Base-by-base conservation (phyloP, 2,329 filamentous ascomycete species). In the Thelonectria blattea region DNA sequence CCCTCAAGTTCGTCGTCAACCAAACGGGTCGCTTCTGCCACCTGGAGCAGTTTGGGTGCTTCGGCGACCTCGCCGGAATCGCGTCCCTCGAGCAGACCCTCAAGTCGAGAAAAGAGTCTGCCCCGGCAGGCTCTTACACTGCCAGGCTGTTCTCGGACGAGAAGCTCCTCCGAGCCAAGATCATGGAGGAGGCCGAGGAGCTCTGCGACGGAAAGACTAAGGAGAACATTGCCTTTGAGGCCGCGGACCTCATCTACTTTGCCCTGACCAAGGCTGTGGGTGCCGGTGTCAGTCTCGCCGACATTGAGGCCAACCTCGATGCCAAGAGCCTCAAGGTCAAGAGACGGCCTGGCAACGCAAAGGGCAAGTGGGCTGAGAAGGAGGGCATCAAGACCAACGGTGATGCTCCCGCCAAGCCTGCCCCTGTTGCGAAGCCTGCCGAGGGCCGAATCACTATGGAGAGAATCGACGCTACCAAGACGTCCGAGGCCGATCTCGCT, bases 141-240 rank as follows among this genome's bases (percentile, higher is more conserved):
- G 92, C 93, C 17, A 85, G 94, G 34, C 81, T 99, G 1, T 99
- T 98, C 81, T 93, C 90, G 17, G 95, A 99, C 65, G 87, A 92
- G 68, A 93, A 96, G 75, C 84, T 99, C 56, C 79, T 97, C 55
- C 85, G 91, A 45, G 95, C 95, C 3, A 99, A 99, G 83, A 97
- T 99, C 57, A 96, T 98, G 88, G 95, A 99, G 77, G 95, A 99
- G 76, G 95, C 95, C 0, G 91, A 96, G 72, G 95, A 99, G 79
- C 84, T 99, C 43, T 97, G 94, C 72, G 88, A 95, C 65, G 94
- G 95, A 15, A 88, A 88, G 66, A 89, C 88, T 0, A 90, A 91
- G 62, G 84, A 93, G 64, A 91, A 98, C 14, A 86, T 97, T 63
- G 92, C 95, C 2, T 96, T 96, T 65, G 95, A 99, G 77, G 93